These are phyloP conservation scores for Ascochyta fabae DNA, from an alignment of 2,329 filamentous ascomycete genomes.

Conservation along the genomic window DNA sequence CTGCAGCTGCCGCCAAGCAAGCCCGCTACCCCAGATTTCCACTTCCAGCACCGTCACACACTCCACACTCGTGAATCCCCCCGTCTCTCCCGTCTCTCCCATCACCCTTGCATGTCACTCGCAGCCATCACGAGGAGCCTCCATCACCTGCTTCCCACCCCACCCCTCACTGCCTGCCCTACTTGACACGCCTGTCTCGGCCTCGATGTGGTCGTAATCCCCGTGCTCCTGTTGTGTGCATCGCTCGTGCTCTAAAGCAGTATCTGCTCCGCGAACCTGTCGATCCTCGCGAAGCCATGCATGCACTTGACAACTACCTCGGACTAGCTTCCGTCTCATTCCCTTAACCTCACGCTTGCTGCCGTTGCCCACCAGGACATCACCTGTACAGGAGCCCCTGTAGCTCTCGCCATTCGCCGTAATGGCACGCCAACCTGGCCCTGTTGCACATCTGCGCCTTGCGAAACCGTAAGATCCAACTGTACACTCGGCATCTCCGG, in stretches of 20 bases:
- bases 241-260: slow-evolving; percentile 4
- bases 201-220: too few relatives aligned
- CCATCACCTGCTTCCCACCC: not conserved
- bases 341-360: slow-evolving; percentile 24
- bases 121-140: slow-evolving; percentile 1
- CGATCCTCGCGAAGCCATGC: slow-evolving; percentile 10
- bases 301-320: slow-evolving; percentile 9
- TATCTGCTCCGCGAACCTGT: slow-evolving; percentile 15
- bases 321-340: slow-evolving; percentile 13
- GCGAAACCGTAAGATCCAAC: slow-evolving; percentile 10
- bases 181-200: not conserved
- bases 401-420: slow-evolving; percentile 4
- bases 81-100: not conserved
- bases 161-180: not conserved
- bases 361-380: slow-evolving; percentile 1
- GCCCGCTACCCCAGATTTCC: slow-evolving; percentile 11
- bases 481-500: slow-evolving; percentile 2
- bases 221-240: slow-evolving; percentile 1
- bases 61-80: not conserved
- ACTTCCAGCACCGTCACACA: slow-evolving; percentile 1
- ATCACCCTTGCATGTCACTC: slow-evolving; percentile 14
- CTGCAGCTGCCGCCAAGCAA: not conserved
- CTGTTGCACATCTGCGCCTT: slow-evolving; percentile 13
- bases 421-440: slow-evolving; percentile 7
- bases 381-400: not conserved